Evolutionary conservation across 805 yeast species (phyloP), one percentile per base, ranked within the genome.

Genomic region (Yarrowia sp.): DNA sequence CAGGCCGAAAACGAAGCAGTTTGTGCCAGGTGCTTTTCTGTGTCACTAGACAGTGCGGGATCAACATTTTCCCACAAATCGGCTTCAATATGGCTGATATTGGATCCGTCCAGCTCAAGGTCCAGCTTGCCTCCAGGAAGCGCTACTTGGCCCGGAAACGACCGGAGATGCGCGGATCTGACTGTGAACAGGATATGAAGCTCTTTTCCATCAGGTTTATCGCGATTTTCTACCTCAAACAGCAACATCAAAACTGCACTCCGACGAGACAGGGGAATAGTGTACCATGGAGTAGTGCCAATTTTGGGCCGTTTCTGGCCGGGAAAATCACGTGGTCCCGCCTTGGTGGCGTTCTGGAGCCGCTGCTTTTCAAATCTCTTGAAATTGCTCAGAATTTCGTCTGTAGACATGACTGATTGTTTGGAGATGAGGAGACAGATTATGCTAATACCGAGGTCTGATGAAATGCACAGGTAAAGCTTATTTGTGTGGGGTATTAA

Each of bases 91-190:
- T 43, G 51, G 24, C 63, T 58, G n/a, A 58, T 28, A 10, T 40
- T 32, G 11, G 67, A 41, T 9, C 41, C 48, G 28, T 69, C 71
- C 12, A 28, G 26, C 32, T 54, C 58, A 33, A 35, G 73, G 73
- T 90, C 96, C 9, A 91, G 87, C 71, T 85, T 86, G 6, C 96
- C 96, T 3, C 96, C 96, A 14, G 96, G 96, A 11, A 90, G 78
- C 2, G 95, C 87, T 12, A 89, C 85, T 74, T 90, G 95, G 2
- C 96, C 96, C 0, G 92, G 87, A 75, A 89, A 90, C 64, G 81
- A 82, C 62, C 85, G 80, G 70, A 90, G 78, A 46, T 81, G 79
- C 62, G 88, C 80, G 5, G 92, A 87, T 68, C 96, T 74, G 66
- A 86, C 86, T 1, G 96, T 90, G 46, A 90, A 73, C 1, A 90